Percentiles rank a stretch among this genome's conserved stretches.
These are phyloP conservation scores for Paecilomyces niveus DNA, from an alignment of 2,329 filamentous ascomycete species.

Conservation along the genomic window DNA sequence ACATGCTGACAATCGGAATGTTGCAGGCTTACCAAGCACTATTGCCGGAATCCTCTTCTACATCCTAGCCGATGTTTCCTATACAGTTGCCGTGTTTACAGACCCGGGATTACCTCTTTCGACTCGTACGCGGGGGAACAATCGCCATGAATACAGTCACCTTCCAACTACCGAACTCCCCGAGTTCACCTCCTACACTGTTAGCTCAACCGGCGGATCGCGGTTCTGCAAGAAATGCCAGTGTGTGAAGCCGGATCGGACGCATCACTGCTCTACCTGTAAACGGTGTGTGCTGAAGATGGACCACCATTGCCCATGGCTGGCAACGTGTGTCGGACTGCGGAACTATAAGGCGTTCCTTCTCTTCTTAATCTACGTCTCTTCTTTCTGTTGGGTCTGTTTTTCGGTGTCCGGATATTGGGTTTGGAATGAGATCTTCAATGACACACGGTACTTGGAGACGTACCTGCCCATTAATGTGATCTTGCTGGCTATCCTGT, in stretches of 20 bases:
- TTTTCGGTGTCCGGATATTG: conserved; percentile 72
- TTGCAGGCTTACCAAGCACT: conserved; percentile 42
- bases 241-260: conserved; percentile 85
- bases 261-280: conserved; percentile 95
- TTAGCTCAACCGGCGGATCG: conserved; percentile 80
- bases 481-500: conserved; percentile 76
- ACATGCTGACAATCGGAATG: neutral
- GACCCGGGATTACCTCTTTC: conserved; percentile 64
- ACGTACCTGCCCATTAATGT: conserved; percentile 82
- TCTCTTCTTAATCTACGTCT: conserved; percentile 84
- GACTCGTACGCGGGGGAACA: conserved; percentile 15
- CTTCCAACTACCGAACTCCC: conserved; percentile 65
- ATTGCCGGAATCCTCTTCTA: conserved; percentile 65
- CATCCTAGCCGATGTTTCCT: conserved; percentile 74
- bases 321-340: conserved; percentile 89
- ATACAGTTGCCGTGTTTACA: conserved; percentile 90
- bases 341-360: conserved; percentile 95
- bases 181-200: conserved; percentile 71
- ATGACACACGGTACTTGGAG: conserved; percentile 63
- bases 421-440: conserved; percentile 78
- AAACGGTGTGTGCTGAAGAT: conserved; percentile 94
- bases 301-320: conserved; percentile 98
- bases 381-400: conserved; percentile 72
- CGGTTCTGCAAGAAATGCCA: conserved; percentile 98
- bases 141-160: conserved; percentile 57